Evolutionary conservation across 768 basidiomycete species (phyloP).

Genomic region (Sporobolomyces phaffii): DNA sequence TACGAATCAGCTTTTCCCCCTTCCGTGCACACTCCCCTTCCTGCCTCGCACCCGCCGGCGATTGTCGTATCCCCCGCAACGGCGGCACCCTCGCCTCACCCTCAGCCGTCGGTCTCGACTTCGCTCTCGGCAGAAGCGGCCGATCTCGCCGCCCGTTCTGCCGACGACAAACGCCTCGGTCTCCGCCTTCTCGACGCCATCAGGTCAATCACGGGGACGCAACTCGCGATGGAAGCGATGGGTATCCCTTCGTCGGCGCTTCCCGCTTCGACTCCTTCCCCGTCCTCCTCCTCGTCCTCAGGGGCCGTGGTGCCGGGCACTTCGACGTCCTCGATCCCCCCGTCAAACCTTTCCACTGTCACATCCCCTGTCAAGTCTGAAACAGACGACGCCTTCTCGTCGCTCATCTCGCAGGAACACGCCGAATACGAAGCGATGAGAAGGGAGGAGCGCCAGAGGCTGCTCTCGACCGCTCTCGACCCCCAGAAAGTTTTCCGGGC

Average conservation of each 20-base stretch:
- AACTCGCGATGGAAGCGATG: slow-evolving; percentile 15
- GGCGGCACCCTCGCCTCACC: not conserved
- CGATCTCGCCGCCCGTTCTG: slow-evolving; percentile 1
- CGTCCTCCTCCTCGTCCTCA: not conserved
- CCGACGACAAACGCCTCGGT: slow-evolving; percentile 10
- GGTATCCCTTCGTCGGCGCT: not conserved
- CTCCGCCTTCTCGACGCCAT: slow-evolving; percentile 6
- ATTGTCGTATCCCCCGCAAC: slow-evolving; percentile 8
- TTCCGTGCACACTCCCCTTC: not conserved
- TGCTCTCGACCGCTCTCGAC: not conserved
- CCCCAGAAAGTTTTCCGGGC: slow-evolving; percentile 3
- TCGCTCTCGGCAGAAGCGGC: not conserved
- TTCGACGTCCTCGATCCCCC: not conserved
- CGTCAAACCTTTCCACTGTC: not conserved
- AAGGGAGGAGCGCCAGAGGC: slow-evolving; percentile 1
- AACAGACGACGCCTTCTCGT: not conserved
- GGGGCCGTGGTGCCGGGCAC: not conserved
- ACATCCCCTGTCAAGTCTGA: not conserved
- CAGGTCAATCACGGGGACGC: slow-evolving; percentile 4
- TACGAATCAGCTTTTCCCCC: slow-evolving; percentile 20
- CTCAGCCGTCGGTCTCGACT: not conserved
- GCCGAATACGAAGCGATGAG: slow-evolving; percentile 5
- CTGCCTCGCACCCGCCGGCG: not conserved
- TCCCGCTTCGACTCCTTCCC: not conserved
- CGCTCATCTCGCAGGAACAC: slow-evolving; percentile 11